Conservation (phyloP, 169 alveolate species). For the Cryptosporidium sp. region DNA sequence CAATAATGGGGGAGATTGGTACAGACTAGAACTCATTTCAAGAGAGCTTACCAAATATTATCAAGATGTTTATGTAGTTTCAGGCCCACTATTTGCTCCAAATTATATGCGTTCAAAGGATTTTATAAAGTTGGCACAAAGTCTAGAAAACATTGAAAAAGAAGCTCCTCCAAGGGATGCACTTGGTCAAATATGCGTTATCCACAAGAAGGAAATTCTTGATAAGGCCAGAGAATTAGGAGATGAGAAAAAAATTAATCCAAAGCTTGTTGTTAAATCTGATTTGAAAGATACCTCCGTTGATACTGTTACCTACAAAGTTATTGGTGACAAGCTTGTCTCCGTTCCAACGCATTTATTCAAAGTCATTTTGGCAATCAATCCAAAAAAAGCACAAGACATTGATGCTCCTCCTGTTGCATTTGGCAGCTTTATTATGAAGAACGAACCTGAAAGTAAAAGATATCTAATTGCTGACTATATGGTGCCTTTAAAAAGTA, state of each 20-base stretch:
- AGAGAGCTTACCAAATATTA: conserved; percentile 52
- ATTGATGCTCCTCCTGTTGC: conserved; percentile 50
- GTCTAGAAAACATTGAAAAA: not conserved
- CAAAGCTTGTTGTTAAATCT: conserved; percentile 36
- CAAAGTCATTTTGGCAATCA: conserved; percentile 60
- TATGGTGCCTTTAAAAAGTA: conserved; percentile 72
- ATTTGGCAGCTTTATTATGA: conserved; percentile 69
- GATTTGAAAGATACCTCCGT: conserved; percentile 22
- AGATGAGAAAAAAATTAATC: conserved; percentile 43
- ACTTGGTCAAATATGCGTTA: conserved; percentile 60
- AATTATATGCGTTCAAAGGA: conserved; percentile 41
- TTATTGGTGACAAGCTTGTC: conserved; percentile 70
- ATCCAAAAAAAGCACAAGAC: conserved; percentile 22
- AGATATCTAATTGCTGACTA: conserved; percentile 30
- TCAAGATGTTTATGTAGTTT: conserved; percentile 76
- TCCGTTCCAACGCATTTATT: conserved; percentile 75
- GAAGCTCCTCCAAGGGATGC: conserved; percentile 65
- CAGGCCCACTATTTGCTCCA: conserved; percentile 76
- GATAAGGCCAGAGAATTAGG: conserved; percentile 69
- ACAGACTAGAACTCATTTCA: conserved; percentile 55
- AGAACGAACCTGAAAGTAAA: conserved; percentile 46
- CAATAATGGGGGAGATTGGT: conserved; percentile 77
- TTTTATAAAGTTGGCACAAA: conserved; percentile 23
- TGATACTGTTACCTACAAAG: conserved; percentile 47
- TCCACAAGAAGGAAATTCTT: conserved; percentile 26